These are phyloP conservation scores for Cladosporium sp. DNA, from an alignment of 2,329 filamentous ascomycete species.

Conservation along the genomic window DNA sequence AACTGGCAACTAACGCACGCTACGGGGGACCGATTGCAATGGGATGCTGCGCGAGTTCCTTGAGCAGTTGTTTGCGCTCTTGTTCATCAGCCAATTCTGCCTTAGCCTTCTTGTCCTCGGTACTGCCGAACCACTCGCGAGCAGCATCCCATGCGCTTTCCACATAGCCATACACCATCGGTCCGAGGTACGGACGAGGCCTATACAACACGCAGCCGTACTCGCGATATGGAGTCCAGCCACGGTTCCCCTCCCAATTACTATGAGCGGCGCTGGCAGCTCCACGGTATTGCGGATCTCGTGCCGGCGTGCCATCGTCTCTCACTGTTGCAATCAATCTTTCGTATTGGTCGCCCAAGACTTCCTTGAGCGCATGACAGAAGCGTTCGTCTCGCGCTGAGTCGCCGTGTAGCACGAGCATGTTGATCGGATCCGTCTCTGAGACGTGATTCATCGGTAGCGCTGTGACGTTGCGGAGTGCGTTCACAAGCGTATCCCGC, in stretches of 20 bases:
- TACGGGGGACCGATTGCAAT: background rate
- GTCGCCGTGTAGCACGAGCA: background rate
- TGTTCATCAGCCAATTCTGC: background rate
- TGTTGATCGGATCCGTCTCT: background rate
- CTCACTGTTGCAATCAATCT: background rate
- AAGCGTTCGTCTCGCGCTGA: background rate
- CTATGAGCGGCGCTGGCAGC: background rate
- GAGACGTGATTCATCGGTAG: background rate
- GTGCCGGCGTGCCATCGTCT: slow-evolving; percentile 1
- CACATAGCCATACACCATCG: background rate
- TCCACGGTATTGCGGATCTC: background rate
- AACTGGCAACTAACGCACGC: background rate
- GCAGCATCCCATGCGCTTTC: background rate
- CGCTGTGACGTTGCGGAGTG: background rate
- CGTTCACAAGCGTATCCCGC: background rate
- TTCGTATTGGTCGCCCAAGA: background rate
- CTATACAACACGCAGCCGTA: background rate
- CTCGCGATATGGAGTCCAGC: background rate
- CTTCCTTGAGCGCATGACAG: background rate
- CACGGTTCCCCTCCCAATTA: background rate
- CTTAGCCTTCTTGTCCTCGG: background rate
- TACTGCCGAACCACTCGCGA: background rate
- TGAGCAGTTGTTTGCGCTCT: background rate
- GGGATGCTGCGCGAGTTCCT: background rate
- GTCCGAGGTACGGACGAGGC: background rate